A percentile compares a stretch with the other conserved stretches of the same genome.
Evolutionary conservation across 169 alveolate species (phyloP).

Genomic region (Plasmodium relictum): DNA sequence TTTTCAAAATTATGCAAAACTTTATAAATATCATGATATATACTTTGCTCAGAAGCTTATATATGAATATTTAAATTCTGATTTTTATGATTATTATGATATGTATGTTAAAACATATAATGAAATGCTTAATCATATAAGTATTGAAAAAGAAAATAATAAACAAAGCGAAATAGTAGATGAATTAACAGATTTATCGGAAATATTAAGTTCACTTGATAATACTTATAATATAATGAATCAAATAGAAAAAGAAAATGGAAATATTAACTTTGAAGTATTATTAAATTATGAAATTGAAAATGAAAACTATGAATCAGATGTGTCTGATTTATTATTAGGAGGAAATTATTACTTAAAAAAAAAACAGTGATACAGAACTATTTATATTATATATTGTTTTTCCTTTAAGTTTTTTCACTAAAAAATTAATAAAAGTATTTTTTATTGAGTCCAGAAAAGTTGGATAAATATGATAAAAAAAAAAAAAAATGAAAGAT

Average conservation of each 20-base stretch:
- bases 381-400: too few species aligned
- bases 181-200: slow-evolving; percentile 23
- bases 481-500: too few species aligned
- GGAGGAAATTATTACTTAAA: slow-evolving; percentile 47
- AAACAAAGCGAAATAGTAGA: slow-evolving; percentile 60
- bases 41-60: slow-evolving; percentile 54
- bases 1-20: slow-evolving; percentile 43
- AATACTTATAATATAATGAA: slow-evolving; percentile 47
- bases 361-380: slow-evolving; percentile 14
- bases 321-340: slow-evolving; percentile 46
- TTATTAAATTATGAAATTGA: slow-evolving; percentile 43
- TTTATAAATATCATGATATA: slow-evolving; percentile 59
- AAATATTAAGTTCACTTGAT: slow-evolving; percentile 29
- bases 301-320: slow-evolving; percentile 51
- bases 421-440: too few species aligned
- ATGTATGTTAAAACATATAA: slow-evolving; percentile 49
- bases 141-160: slow-evolving; percentile 10
- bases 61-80: slow-evolving; percentile 37
- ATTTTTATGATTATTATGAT: slow-evolving; percentile 57
- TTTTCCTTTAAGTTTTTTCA: too few species aligned
- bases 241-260: slow-evolving; percentile 27
- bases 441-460: too few species aligned
- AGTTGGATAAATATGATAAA: too few species aligned
- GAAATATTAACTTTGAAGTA: slow-evolving; percentile 23
- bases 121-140: slow-evolving; percentile 49